Percentiles rank a stretch among this genome's conserved stretches.
phyloP scores from a whole-genome alignment of 345 rosid species.

The Noccaea caerulescens region DNA sequence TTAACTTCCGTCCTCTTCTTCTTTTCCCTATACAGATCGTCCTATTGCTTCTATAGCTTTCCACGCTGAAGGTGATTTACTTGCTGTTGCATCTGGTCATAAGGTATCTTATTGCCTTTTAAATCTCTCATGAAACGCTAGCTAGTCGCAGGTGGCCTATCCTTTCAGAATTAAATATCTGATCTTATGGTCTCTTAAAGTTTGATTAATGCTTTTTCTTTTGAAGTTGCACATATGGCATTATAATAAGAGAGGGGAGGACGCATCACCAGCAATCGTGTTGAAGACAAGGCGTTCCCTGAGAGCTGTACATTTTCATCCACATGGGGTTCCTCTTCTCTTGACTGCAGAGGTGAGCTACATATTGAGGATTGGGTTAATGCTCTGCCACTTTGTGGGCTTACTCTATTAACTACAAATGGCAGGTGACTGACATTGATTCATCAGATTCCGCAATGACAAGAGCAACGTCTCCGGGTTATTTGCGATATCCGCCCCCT shows the following conservation, averaged over 20 bases:
- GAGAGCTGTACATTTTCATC: conserved; percentile 87
- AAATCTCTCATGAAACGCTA: conserved; percentile 9
- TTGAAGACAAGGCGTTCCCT: conserved; percentile 80
- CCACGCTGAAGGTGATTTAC: conserved; percentile 79
- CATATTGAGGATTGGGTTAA: conserved; percentile 33
- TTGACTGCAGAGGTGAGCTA: conserved; percentile 83
- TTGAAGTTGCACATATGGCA: conserved; percentile 74
- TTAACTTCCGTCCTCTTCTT: conserved; percentile 2
- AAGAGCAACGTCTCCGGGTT: conserved; percentile 69
- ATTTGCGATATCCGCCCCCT: conserved; percentile 78
- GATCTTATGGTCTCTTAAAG: conserved; percentile 19
- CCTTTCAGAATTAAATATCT: conserved; percentile 15
- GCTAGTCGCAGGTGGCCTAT: conserved; percentile 16
- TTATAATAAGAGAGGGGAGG: conserved; percentile 67
- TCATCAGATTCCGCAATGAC: conserved; percentile 80
- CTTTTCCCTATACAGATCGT: conserved; percentile 51
- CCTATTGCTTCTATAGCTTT: conserved; percentile 92
- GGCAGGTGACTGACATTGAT: conserved; percentile 91
- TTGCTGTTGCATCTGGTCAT: conserved; percentile 89
- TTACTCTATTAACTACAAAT: conserved; percentile 60
- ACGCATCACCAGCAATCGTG: conserved; percentile 62
- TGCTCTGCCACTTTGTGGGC: conserved; percentile 38
- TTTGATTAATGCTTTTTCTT: conserved; percentile 34
- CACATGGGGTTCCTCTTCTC: conserved; percentile 78
- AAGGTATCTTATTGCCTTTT: conserved; percentile 55